Conservation (phyloP, 768 basidiomycete genomes). For the Tephrocybe sp. region DNA sequence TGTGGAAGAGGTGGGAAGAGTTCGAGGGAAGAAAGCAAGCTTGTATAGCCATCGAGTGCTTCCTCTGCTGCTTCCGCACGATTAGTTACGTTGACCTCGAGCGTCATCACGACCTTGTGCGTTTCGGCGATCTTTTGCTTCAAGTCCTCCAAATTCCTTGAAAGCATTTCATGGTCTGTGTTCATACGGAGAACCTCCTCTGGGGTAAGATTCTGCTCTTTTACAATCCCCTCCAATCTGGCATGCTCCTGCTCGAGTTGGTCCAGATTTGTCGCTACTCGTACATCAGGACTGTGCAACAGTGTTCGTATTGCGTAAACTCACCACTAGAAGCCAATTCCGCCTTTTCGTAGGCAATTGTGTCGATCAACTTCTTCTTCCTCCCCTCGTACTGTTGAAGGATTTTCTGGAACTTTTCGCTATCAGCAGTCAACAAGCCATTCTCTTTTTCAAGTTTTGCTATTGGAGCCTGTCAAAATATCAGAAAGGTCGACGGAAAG, state of each 20-base stretch:
- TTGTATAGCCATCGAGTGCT: constrained; percentile 75
- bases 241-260: constrained; percentile 63
- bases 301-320: constrained; percentile 10
- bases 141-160: constrained; percentile 72
- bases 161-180: constrained; percentile 78
- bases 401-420: constrained; percentile 75
- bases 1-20: constrained; percentile 72
- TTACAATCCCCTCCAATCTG: constrained; percentile 63
- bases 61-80: constrained; percentile 80
- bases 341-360: constrained; percentile 64
- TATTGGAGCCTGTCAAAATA: constrained; percentile 49
- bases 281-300: not conserved
- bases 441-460: constrained; percentile 61
- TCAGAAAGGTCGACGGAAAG: constrained; percentile 3
- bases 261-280: constrained; percentile 57
- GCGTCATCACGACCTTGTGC: constrained; percentile 66
- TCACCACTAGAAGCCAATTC: constrained; percentile 58
- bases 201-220: constrained; percentile 83
- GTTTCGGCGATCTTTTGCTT: constrained; percentile 74
- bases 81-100: constrained; percentile 83
- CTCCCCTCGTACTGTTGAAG: constrained; percentile 67
- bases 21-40: constrained; percentile 69
- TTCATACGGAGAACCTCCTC: constrained; percentile 93
- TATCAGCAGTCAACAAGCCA: constrained; percentile 65
- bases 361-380: constrained; percentile 64